These are phyloP conservation scores for Tuber borchii DNA, from an alignment of 495 filamentous ascomycete species.

Conservation along the genomic window DNA sequence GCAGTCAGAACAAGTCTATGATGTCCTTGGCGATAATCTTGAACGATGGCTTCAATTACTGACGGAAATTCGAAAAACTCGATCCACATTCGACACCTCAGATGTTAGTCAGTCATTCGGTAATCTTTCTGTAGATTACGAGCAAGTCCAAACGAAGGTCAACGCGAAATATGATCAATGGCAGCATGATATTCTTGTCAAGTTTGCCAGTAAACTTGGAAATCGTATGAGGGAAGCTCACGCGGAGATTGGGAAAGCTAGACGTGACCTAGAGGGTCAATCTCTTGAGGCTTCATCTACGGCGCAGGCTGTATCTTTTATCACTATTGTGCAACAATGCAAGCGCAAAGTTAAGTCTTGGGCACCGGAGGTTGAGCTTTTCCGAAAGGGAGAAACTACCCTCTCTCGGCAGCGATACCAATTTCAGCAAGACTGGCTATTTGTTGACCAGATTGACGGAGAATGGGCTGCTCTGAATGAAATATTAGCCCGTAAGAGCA, in stretches of 20 bases:
- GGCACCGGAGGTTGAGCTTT: conserved; percentile 91
- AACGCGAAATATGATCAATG: conserved; percentile 99
- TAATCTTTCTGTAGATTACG: conserved; percentile 89
- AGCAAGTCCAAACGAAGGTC: conserved; percentile 95
- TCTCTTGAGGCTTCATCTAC: conserved; percentile 88
- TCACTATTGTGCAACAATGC: conserved; percentile 92
- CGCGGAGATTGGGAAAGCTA: conserved; percentile 77
- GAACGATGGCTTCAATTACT: conserved; percentile 88
- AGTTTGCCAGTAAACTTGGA: conserved; percentile 85
- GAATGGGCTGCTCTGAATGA: conserved; percentile 90
- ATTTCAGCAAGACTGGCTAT: conserved; percentile 86
- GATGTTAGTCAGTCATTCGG: conserved; percentile 86
- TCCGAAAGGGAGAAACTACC: conserved; percentile 88
- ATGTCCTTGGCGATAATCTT: conserved; percentile 81
- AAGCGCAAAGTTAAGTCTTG: conserved; percentile 86
- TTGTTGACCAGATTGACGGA: conserved; percentile 85
- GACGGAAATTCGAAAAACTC: conserved; percentile 86
- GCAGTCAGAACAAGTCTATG: conserved; percentile 88
- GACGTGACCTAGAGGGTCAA: conserved; percentile 80
- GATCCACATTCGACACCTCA: conserved; percentile 91
- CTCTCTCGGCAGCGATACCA: conserved; percentile 84
- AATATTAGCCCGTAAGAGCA: conserved; percentile 77
- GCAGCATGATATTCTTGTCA: conserved; percentile 92
- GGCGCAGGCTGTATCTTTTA: conserved; percentile 93
- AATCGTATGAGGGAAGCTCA: conserved; percentile 83